These are phyloP conservation scores for Globisporangium camurandrum DNA, from an alignment of 352 stramenopile species.

Conservation along the genomic window DNA sequence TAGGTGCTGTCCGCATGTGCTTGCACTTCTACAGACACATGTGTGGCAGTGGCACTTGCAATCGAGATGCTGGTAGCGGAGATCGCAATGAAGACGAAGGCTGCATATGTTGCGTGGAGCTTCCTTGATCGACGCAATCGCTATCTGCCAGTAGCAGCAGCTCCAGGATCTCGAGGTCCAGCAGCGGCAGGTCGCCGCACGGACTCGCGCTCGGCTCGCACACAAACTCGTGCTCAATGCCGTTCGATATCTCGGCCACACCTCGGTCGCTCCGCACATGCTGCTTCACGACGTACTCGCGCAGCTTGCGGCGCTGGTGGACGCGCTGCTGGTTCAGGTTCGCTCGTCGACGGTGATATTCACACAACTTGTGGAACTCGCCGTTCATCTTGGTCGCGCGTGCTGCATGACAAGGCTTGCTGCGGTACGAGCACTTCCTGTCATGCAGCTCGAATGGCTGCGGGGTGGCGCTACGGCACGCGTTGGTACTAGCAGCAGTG, in stretches of 20 bases:
- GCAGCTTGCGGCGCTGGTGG: constrained; percentile 18
- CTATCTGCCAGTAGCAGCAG: constrained; percentile 11
- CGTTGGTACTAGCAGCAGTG: no score
- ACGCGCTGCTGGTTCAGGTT: constrained; percentile 36
- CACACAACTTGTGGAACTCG: constrained; percentile 33
- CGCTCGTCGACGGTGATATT: constrained; percentile 28
- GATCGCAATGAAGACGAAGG: no score
- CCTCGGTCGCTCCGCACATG: not conserved
- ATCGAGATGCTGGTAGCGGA: no score
- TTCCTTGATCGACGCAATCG: not conserved
- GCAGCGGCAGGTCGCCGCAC: constrained; percentile 7
- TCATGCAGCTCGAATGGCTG: not conserved
- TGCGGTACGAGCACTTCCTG: constrained; percentile 19
- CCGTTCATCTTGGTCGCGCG: constrained; percentile 37
- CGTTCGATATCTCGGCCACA: constrained; percentile 5
- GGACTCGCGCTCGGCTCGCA: constrained; percentile 11
- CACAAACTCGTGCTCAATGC: constrained; percentile 9
- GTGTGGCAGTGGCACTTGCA: no score
- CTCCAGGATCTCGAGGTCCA: constrained; percentile 9
- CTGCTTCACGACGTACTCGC: not conserved
- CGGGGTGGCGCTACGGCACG: not conserved
- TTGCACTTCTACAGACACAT: no score
- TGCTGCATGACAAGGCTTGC: constrained; percentile 24
- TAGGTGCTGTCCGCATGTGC: no score
- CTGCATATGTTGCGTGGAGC: not conserved